Base-by-base conservation (phyloP, 2,329 filamentous ascomycete genomes). In the Thermoascus crustaceus region DNA sequence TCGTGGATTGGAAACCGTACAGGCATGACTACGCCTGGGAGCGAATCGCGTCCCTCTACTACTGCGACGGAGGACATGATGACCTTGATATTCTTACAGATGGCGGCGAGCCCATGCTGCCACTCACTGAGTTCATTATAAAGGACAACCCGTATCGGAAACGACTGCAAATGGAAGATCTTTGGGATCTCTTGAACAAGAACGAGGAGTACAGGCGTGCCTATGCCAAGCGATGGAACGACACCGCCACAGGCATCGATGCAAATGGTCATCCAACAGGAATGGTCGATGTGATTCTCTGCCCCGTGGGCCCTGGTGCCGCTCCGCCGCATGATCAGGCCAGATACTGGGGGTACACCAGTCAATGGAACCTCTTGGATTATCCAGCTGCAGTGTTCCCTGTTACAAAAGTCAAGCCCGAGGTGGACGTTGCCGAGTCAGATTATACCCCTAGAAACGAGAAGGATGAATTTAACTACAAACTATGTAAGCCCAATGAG, bases 301-400 rank as follows among this genome's bases (percentile, higher is more conserved):
- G 72, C 37, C 79, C 78, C 0, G 71, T 66, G 0, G 72, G 70
- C 0, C 73, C 75, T 2, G 68, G 71, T 2, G 63, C 64, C 2
- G 74, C 74, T n/a, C 72, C 67, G 3, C 57, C 71, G 41, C 66
- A 76, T 42, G 54, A 75, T 43, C 57, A 64, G 40, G 48, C 80
- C 52, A 64, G 56, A 23, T 75, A 74, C 44, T 84, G 78, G 77
- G 71, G 70, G 1, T 85, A 84, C 45, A 81, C 77, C 0, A 62
- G 70, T 0, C 71, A 78, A 41, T 84, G 78, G 77, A 85, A 84
- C 50, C 47, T 83, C 26, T 67, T 84, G 1, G 78, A 85, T 52
- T 82, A 81, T 52, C 76, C 80, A 0, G 71, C 67, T 7, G 54
- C 73, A 2, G 67, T 76, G 0, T 80, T 84, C 49, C 80, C 80